Evolutionary conservation across 345 rosid species (phyloP), one percentile per base, ranked within the genome.

Genomic region (Trapa incisa): DNA sequence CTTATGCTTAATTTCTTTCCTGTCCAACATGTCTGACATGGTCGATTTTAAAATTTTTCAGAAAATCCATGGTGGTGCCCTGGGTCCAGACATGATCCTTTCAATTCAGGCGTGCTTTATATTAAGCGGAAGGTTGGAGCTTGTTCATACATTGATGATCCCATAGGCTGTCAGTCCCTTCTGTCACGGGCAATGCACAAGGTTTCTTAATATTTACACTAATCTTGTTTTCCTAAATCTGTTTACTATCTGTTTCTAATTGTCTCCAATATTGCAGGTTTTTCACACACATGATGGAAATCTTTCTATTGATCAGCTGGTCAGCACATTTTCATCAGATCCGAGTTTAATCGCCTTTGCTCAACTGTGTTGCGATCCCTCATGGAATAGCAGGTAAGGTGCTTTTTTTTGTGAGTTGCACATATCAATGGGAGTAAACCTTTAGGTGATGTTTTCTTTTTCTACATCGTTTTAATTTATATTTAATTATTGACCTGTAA

Each of bases 101-200:
- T 94, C 73, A 85, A 76, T 80, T 87, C 92, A 66, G 99, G 99
- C 76, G 78, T 88, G 71, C 82, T 94, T 58, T 86, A 85, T 75
- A 81, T 94, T 76, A 94, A 94, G 79, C 87, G 97, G 71, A 94
- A 91, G 74, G 92, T 87, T 72, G 97, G 99, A 79, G 94, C 96
- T 70, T 88, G 99, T 83, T 94, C 97, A 39, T 94, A 94, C 60
- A 90, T 85, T 56, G 99, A 94, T 79, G 99, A 94, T 76, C 97
- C 97, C 63, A 75, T 87, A 73, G 99, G 96, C 72, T 82, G 94
- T 73, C 96, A 91, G 74, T 94, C 97, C 11, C 82, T 94, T 70
- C 81, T 94, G 64, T 94, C 99, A 70, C 86, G 92, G 75, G 89
- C 96, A 78, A 94, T 91, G 95, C 97, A 91, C 81, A 94, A 93